Base-by-base conservation (phyloP, 345 rosid species). In the Populus deltoides region DNA sequence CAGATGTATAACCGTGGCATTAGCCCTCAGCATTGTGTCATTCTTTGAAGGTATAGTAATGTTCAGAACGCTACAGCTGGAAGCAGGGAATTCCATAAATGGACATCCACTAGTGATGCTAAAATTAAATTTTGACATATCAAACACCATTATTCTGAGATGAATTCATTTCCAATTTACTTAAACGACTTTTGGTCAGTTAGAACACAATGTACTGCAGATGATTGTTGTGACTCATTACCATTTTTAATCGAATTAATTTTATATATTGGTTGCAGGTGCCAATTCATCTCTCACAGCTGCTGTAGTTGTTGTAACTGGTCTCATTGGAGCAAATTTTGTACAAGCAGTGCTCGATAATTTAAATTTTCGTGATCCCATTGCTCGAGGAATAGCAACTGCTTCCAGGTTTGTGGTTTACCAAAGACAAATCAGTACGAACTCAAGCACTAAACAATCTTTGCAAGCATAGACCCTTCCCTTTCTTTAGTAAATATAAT, bases 1-100 rank as follows among this genome's bases (percentile, higher is more conserved):
- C 57, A 90, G 98, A 75, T 93, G 98, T 77, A 95, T 95, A 77
- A 95, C 98, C 0, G 98, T 93, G 78, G 97, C 98, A 49, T 86
- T 95, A 45, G 99, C 99, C 27, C 99, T 95, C 81, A 95, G 98
- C 88, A 93, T 95, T 16, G 94, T 93, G 13, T 92, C 99, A 79
- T 78, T 93, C 15, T 95, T 93, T 79, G 98, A 93, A 85, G 98
- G 99, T 78, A 77, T 8, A 27, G 47, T 7, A 35, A 73, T 38
- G 53, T 47, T 47, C 53, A 47, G 53, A 47, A 47, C 53, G 18
- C 53, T 47, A 16, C 6, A 16, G 6, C 51, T 47, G 53, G 53
- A 47, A 16, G 53, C 53, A 15, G 5, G 53, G 5, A 47, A 47
- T 47, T 47, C 53, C 53, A 47, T 47, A 15, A 12, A 47, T 47